Evolutionary conservation across 768 basidiomycete genomes (phyloP).

Genomic region (Tulasnella sp.): DNA sequence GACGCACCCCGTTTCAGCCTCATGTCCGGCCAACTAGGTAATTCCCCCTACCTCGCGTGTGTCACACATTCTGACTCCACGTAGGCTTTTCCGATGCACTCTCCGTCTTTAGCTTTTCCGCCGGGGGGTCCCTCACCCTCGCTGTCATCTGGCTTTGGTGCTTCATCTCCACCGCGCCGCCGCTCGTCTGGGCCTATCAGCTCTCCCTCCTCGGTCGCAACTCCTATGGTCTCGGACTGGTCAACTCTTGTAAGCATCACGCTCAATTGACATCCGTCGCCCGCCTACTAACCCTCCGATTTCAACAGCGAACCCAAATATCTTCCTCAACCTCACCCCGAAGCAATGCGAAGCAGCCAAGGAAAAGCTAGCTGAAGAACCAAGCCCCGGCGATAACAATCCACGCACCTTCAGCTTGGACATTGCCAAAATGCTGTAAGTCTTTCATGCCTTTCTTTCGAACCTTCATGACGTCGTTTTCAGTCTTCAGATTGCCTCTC

Average conservation of each 20-base stretch:
- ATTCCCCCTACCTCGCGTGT: neutral
- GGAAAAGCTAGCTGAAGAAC: neutral
- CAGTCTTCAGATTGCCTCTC: constrained; percentile 13
- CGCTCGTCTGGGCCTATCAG: neutral
- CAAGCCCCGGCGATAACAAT: neutral
- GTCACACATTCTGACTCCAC: neutral
- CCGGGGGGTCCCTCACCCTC: neutral
- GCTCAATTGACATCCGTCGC: neutral
- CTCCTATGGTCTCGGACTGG: neutral
- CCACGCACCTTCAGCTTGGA: constrained; percentile 7
- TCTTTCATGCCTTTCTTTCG: neutral
- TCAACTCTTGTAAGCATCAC: neutral
- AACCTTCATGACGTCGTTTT: neutral
- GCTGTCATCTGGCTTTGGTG: constrained; percentile 3
- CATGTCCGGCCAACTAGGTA: neutral
- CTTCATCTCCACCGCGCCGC: constrained; percentile 2
- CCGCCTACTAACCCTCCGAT: neutral
- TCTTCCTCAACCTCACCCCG: constrained; percentile 6
- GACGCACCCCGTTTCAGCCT: neutral
- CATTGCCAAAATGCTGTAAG: constrained; percentile 16
- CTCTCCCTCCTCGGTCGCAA: neutral
- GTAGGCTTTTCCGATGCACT: neutral
- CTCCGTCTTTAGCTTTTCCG: neutral
- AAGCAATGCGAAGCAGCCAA: constrained; percentile 14
- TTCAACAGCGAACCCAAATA: constrained; percentile 7